phyloP scores from a whole-genome alignment of 306 rosid species.

The Prunus davidiana region DNA sequence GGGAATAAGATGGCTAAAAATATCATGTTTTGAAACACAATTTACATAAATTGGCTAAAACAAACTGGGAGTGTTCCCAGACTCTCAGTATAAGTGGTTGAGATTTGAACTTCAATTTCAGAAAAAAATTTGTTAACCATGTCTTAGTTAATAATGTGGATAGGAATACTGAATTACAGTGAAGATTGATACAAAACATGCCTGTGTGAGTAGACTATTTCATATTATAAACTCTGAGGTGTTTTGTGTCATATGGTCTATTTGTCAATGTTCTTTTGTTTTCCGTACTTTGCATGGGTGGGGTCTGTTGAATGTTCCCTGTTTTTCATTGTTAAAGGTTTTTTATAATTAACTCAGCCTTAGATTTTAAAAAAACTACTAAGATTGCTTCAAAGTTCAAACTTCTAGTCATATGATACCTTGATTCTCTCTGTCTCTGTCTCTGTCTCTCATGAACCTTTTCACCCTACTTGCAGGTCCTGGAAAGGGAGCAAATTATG shows the following conservation, averaged over 20 bases:
- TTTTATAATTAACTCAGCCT: neutral
- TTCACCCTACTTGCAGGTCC: slow-evolving; percentile 46
- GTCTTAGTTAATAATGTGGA: neutral
- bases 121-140: no score
- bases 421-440: neutral
- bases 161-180: neutral
- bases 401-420: neutral
- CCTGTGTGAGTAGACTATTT: neutral
- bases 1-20: neutral
- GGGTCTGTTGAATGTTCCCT: neutral
- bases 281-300: neutral
- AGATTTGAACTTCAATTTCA: neutral
- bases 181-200: neutral
- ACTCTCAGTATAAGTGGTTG: slow-evolving; percentile 5
- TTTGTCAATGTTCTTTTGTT: neutral
- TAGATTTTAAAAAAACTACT: neutral
- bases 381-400: neutral
- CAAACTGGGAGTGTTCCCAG: neutral
- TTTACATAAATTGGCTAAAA: neutral
- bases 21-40: neutral
- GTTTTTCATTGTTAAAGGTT: neutral
- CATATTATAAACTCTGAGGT: neutral
- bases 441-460: slow-evolving; percentile 1
- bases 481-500: slow-evolving; percentile 81
- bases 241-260: neutral